phyloP scores from a whole-genome alignment of 176 grass and related monocot genomes.

The Neostapfia colusana region DNA sequence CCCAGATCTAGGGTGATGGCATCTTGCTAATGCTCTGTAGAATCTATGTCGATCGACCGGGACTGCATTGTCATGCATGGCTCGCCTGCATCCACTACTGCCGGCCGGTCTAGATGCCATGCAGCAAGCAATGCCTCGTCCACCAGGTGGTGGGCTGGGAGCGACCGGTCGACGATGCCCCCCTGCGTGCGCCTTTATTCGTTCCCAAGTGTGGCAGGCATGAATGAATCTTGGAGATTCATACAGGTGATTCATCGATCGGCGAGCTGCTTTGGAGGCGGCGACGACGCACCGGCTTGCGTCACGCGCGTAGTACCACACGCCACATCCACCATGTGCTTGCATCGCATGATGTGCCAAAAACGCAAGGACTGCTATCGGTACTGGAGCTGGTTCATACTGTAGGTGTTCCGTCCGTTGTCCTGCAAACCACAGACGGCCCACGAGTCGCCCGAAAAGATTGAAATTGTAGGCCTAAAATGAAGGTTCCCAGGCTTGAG shows the following conservation, averaged over 20 bases:
- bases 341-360: too few species aligned
- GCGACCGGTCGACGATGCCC: constrained; percentile 30
- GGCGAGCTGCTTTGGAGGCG: not conserved
- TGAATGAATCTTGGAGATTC: constrained; percentile 32
- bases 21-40: constrained; percentile 39
- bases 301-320: constrained; percentile 15
- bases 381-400: too few species aligned
- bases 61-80: not conserved
- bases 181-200: constrained; percentile 17
- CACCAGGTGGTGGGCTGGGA: constrained; percentile 18
- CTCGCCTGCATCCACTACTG: constrained; percentile 39
- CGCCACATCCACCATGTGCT: not conserved
- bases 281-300: constrained; percentile 4
- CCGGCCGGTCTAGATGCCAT: not conserved
- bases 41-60: constrained; percentile 20
- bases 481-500: not conserved
- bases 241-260: not conserved
- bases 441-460: too few species aligned
- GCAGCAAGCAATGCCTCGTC: not conserved
- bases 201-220: constrained; percentile 14
- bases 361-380: too few species aligned
- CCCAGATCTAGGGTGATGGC: not conserved
- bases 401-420: too few species aligned
- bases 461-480: not conserved
- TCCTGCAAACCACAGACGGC: not conserved